Conservation (phyloP, 352 stramenopile genomes). For the Globisporangium nunn region DNA sequence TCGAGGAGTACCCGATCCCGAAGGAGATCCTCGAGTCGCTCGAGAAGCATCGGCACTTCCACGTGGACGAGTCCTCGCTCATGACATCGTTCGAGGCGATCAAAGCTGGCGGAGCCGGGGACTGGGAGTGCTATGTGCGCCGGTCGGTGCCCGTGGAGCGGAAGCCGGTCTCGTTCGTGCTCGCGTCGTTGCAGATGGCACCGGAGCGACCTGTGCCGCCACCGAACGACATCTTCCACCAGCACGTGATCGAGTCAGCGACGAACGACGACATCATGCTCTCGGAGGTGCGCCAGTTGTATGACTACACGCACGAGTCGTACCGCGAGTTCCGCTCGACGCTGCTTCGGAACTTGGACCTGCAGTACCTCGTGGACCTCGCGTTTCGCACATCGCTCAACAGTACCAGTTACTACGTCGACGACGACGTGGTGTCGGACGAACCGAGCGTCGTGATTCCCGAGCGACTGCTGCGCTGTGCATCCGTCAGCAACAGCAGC, state of each 20-base stretch:
- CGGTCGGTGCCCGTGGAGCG: slow-evolving; percentile 55
- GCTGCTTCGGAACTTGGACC: slow-evolving; percentile 53
- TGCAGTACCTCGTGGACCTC: slow-evolving; percentile 59
- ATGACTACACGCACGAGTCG: slow-evolving; percentile 53
- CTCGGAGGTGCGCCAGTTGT: slow-evolving; percentile 56
- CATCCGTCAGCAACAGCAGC: slow-evolving; percentile 11
- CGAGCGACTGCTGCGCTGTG: slow-evolving; percentile 12
- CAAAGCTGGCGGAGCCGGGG: slow-evolving; percentile 4
- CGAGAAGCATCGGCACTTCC: slow-evolving; percentile 55
- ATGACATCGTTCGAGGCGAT: slow-evolving; percentile 52
- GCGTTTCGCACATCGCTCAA: slow-evolving; percentile 63
- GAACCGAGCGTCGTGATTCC: slow-evolving; percentile 42
- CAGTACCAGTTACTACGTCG: slow-evolving; percentile 52
- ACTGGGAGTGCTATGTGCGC: slow-evolving; percentile 59
- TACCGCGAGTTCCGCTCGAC: slow-evolving; percentile 50
- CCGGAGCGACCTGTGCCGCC: slow-evolving; percentile 37
- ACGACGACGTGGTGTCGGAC: slow-evolving; percentile 20
- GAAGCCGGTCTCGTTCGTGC: slow-evolving; percentile 60
- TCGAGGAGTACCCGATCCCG: slow-evolving; percentile 68
- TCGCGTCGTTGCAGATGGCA: slow-evolving; percentile 46
- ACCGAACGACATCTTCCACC: slow-evolving; percentile 60
- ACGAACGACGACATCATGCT: slow-evolving; percentile 51
- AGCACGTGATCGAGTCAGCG: slow-evolving; percentile 34
- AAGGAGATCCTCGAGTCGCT: slow-evolving; percentile 61
- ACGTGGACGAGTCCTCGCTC: slow-evolving; percentile 53